These are phyloP conservation scores for Aureobasidium subglaciale DNA, from an alignment of 2,329 filamentous ascomycete genomes.

Conservation along the genomic window DNA sequence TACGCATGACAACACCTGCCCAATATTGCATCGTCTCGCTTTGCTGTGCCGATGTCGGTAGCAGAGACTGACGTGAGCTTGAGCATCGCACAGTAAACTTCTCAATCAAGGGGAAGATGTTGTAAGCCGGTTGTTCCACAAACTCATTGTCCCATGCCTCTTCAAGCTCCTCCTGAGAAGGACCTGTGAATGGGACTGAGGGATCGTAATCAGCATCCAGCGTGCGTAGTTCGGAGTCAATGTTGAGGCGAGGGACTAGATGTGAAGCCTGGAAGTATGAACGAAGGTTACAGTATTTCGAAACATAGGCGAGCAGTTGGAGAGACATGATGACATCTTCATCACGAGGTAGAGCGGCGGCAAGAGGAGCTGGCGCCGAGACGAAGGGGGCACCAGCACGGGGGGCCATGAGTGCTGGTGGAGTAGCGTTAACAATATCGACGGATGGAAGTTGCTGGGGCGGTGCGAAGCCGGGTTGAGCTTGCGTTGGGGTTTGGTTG, in stretches of 20 bases:
- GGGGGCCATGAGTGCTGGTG: slow-evolving; percentile 41
- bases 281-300: slow-evolving; percentile 94
- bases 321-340: slow-evolving; percentile 98
- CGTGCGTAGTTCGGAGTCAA: slow-evolving; percentile 74
- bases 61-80: slow-evolving; percentile 61
- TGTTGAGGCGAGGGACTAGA: slow-evolving; percentile 83
- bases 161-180: slow-evolving; percentile 47
- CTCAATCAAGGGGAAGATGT: slow-evolving; percentile 96
- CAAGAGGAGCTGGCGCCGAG: slow-evolving; percentile 51
- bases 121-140: slow-evolving; percentile 40
- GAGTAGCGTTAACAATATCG: slow-evolving; percentile 62
- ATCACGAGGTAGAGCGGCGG: slow-evolving; percentile 89
- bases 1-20: slow-evolving; percentile 98
- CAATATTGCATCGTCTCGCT: slow-evolving; percentile 93
- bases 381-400: slow-evolving; percentile 6
- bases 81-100: slow-evolving; percentile 80
- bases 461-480: slow-evolving; percentile 23
- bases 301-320: slow-evolving; percentile 92
- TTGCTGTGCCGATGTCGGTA: slow-evolving; percentile 27
- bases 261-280: slow-evolving; percentile 95
- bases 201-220: slow-evolving; percentile 61
- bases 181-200: slow-evolving; percentile 25
- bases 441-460: slow-evolving; percentile 42
- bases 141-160: slow-evolving; percentile 93
- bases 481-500: slow-evolving; percentile 60